Conservation (phyloP, 345 rosid genomes). For the Eucalyptus cloeziana region DNA sequence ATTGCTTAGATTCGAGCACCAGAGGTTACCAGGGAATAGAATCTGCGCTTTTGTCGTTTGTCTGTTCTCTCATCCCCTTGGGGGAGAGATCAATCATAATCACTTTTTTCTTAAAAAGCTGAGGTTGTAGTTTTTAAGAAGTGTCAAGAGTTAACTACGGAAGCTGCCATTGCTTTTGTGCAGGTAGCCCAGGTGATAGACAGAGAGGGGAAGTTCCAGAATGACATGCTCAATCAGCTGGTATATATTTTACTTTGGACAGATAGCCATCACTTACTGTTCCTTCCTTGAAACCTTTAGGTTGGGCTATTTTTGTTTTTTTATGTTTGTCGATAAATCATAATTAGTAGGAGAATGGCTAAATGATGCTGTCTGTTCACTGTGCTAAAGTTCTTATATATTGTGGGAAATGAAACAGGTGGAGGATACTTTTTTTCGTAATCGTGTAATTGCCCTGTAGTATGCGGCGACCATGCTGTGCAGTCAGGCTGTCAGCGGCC, state of each 20-base stretch:
- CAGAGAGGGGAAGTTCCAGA: conserved; percentile 61
- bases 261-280: background rate
- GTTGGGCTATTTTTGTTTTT: background rate
- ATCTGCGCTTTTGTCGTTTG: background rate
- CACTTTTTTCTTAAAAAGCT: background rate
- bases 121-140: background rate
- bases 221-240: conserved; percentile 62
- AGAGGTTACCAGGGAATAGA: accelerated
- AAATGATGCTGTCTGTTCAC: background rate
- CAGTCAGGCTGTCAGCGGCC: background rate
- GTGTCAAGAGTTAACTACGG: background rate
- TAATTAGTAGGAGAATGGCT: too few species aligned
- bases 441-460: background rate
- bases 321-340: too few species aligned
- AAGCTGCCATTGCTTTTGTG: background rate
- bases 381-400: background rate
- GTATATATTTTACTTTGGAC: conserved; percentile 10
- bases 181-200: conserved; percentile 85
- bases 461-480: background rate
- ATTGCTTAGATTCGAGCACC: background rate
- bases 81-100: background rate
- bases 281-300: background rate
- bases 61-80: background rate
- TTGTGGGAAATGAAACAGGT: background rate
- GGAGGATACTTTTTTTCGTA: background rate